Percentiles rank a stretch among this genome's conserved stretches.
Evolutionary conservation across 2,329 filamentous ascomycete species (phyloP).

Genomic region (Lojkania enalia): DNA sequence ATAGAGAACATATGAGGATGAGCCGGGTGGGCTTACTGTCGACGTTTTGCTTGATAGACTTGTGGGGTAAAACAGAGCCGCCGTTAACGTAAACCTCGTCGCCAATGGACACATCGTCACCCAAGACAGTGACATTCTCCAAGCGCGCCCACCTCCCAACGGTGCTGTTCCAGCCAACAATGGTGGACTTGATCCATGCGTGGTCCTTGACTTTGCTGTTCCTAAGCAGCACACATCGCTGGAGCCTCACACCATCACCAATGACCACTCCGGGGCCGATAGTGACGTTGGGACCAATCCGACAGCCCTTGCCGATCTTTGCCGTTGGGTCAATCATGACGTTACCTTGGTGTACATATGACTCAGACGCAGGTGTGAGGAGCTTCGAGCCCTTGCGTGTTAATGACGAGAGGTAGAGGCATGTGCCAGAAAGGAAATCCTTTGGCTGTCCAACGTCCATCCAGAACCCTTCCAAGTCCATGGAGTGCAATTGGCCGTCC

Average conservation of each 20-base stretch:
- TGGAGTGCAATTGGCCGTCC: slow-evolving; percentile 90
- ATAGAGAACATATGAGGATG: slow-evolving; percentile 5
- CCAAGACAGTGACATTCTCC: slow-evolving; percentile 97
- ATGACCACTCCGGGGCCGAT: slow-evolving; percentile 92
- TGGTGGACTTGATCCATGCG: slow-evolving; percentile 98
- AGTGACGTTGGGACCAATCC: slow-evolving; percentile 95
- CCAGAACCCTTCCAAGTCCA: slow-evolving; percentile 97
- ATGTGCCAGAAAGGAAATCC: slow-evolving; percentile 95
- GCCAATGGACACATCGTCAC: slow-evolving; percentile 95
- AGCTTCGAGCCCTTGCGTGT: slow-evolving; percentile 87
- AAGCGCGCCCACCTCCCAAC: slow-evolving; percentile 94
- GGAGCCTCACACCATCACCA: slow-evolving; percentile 90
- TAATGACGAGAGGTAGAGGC: slow-evolving; percentile 91
- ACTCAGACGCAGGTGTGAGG: slow-evolving; percentile 71
- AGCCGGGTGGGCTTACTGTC: slow-evolving; percentile 57
- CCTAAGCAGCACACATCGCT: slow-evolving; percentile 86
- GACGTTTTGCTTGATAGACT: slow-evolving; percentile 98
- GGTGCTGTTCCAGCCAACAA: slow-evolving; percentile 97
- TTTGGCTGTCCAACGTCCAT: slow-evolving; percentile 99
- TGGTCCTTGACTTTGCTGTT: slow-evolving; percentile 97
- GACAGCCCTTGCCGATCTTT: slow-evolving; percentile 98
- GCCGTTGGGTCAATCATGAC: slow-evolving; percentile 92
- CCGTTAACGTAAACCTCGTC: slow-evolving; percentile 99
- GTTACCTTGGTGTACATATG: slow-evolving; percentile 90
- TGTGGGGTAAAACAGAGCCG: slow-evolving; percentile 91